Conservation (phyloP, 148 eudicot genomes). For the Gaultheria prostrata region DNA sequence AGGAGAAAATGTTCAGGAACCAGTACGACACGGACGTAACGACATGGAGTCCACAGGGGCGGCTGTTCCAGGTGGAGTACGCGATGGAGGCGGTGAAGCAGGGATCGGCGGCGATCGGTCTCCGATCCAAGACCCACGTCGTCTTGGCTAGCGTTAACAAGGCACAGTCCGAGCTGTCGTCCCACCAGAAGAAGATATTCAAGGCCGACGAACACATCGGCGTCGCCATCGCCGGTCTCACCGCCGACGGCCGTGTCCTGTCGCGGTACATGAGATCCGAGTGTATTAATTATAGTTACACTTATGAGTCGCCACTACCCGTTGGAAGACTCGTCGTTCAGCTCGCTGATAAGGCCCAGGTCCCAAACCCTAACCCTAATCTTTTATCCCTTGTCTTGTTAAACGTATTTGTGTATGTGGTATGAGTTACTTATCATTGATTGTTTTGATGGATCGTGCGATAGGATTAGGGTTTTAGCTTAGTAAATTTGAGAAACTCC, state of each 20-base stretch:
- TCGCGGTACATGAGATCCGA: constrained; percentile 88
- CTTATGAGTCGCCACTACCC: constrained; percentile 75
- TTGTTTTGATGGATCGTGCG: not conserved
- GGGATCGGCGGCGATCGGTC: constrained; percentile 91
- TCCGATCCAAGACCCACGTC: constrained; percentile 86
- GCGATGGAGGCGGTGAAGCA: constrained; percentile 99
- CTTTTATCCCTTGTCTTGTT: not conserved
- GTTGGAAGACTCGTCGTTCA: constrained; percentile 94
- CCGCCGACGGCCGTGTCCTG: constrained; percentile 92
- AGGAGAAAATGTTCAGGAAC: constrained; percentile 70
- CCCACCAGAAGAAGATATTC: constrained; percentile 96
- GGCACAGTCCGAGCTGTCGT: constrained; percentile 85
- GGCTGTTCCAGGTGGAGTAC: constrained; percentile 92
- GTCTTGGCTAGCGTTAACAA: constrained; percentile 79
- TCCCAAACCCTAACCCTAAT: constrained; percentile 12
- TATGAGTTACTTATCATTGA: not conserved
- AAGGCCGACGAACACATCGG: constrained; percentile 92
- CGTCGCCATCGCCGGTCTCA: constrained; percentile 91
- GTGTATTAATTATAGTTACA: constrained; percentile 64
- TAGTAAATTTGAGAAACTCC: not conserved
- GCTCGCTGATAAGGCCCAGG: constrained; percentile 99
- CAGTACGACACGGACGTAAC: constrained; percentile 99
- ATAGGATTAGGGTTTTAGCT: not conserved
- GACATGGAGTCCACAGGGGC: constrained; percentile 95
- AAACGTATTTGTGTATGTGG: not conserved